Base-by-base conservation (phyloP, 148 eudicot genomes). In the Rheum nobile region DNA sequence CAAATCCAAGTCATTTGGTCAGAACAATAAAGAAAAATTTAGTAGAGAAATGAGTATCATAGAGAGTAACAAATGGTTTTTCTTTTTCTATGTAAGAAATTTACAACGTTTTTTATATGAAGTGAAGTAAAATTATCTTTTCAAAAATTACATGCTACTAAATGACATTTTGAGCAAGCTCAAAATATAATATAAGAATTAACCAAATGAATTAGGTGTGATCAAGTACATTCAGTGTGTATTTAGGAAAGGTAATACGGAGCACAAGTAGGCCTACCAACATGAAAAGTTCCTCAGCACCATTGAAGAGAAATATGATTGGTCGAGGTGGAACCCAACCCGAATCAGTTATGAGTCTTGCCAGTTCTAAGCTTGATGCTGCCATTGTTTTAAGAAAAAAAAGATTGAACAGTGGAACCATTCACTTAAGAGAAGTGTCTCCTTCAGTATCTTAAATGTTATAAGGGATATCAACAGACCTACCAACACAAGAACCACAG, bases 401-500 rank as follows among this genome's bases (percentile, higher is more conserved):
- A 16, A 72, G 42, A 55, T 54, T 34, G 19, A 71, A 21, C 65
- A 48, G 65, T 37, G 28, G 43, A 47, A 37, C 22, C 55, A 29
- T 29, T 47, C 6, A 26, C 37, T 50, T 68, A 8, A 32, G 41
- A 21, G 50, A 65, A 75, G 19, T 8, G 72, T 26, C 34, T 59
- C 35, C 67, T 59, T 2, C 34, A 7, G 70, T 34, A 31, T 47
- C 38, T 29, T 41, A 78, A 42, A 37, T 9, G 31, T 73, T 43
- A 14, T 35, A 26, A 55, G 39, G 29, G 1, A 8, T 72, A 24
- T 12, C 22, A 32, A 35, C 32, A 65, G 61, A 82, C 93, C 67
- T 77, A 95, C 97, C 99, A 77, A 95, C 99, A 82, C 99, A 95
- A n/a, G 99, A 91, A 75, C 96, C 99, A 85, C 99, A 95, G 63